Percentiles rank a stretch among this genome's conserved stretches.
phyloP scores from a whole-genome alignment of 371 early-diverging fungal species.

The Lichtheimia ornata region DNA sequence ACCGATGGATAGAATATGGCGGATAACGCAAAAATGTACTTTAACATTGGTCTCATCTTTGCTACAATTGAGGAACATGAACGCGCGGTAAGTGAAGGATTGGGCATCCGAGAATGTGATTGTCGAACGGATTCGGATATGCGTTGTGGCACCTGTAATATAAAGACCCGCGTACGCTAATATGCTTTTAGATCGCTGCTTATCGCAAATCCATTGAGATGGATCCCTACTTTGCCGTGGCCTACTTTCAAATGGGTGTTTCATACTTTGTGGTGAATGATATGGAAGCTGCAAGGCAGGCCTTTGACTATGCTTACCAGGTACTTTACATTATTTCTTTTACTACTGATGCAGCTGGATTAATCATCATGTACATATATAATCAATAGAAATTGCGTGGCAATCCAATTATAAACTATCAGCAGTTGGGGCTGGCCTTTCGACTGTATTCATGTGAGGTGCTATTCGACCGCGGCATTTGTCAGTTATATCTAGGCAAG shows the following conservation, averaged over 20 bases:
- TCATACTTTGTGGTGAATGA: conserved; percentile 68
- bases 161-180: conserved; percentile 5
- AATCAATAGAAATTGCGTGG: conserved; percentile 75
- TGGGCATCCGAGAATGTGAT: conserved; percentile 8
- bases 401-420: conserved; percentile 91
- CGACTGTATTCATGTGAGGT: conserved; percentile 88
- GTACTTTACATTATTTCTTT: conserved; percentile 31
- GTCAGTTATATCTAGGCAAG: conserved; percentile 76
- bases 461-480: conserved; percentile 87
- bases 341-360: neutral
- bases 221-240: conserved; percentile 90
- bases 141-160: conserved; percentile 2
- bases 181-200: conserved; percentile 61
- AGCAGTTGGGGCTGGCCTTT: conserved; percentile 88
- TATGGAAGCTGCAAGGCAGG: conserved; percentile 68
- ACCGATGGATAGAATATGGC: conserved; percentile 70
- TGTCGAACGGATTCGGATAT: conserved; percentile 5
- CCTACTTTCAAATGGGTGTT: conserved; percentile 90
- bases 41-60: conserved; percentile 89
- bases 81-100: conserved; percentile 71
- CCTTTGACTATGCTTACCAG: conserved; percentile 71
- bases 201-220: conserved; percentile 73
- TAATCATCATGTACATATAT: neutral
- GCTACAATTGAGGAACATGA: conserved; percentile 75
- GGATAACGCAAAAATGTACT: conserved; percentile 91